phyloP scores from a whole-genome alignment of 2,329 filamentous ascomycete species.

The Didymella sp. region DNA sequence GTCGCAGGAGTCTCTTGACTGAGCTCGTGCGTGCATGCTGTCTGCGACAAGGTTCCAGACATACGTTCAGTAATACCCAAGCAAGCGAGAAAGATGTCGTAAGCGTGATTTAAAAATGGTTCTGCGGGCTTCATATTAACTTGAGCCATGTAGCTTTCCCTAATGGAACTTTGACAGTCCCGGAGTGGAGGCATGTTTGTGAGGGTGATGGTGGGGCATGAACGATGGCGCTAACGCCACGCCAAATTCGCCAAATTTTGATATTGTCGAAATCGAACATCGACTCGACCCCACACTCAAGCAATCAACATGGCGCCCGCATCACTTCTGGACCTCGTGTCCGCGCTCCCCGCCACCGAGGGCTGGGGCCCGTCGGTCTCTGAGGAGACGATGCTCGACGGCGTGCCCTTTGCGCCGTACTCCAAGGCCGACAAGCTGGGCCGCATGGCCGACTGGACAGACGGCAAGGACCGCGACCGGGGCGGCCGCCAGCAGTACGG shows the following conservation, averaged over 20 bases:
- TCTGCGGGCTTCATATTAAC: not conserved
- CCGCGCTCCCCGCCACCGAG: conserved; percentile 54
- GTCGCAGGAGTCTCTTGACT: conserved; percentile 16
- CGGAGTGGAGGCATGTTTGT: not conserved
- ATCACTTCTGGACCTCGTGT: conserved; percentile 58
- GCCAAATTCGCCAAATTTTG: conserved; percentile 21
- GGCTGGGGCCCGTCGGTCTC: conserved; percentile 85
- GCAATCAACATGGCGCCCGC: conserved; percentile 53
- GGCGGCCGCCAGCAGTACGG: conserved; percentile 83
- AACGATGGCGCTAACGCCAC: conserved; percentile 15
- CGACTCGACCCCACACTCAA: conserved; percentile 19
- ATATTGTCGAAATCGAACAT: conserved; percentile 21
- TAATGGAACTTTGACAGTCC: not conserved
- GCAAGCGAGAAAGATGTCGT: not conserved
- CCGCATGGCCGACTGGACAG: conserved; percentile 99
- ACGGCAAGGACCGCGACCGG: conserved; percentile 81
- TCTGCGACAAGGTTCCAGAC: not conserved
- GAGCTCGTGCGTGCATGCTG: not conserved
- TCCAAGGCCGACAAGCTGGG: conserved; percentile 98
- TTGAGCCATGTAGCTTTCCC: not conserved
- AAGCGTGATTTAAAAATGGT: not conserved
- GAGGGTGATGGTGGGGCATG: conserved; percentile 12
- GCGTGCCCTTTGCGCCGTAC: conserved; percentile 96
- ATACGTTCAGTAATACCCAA: not conserved
- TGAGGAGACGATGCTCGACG: conserved; percentile 86